Base-by-base conservation (phyloP, 2,329 filamentous ascomycete genomes). In the Penicillium occitanis region DNA sequence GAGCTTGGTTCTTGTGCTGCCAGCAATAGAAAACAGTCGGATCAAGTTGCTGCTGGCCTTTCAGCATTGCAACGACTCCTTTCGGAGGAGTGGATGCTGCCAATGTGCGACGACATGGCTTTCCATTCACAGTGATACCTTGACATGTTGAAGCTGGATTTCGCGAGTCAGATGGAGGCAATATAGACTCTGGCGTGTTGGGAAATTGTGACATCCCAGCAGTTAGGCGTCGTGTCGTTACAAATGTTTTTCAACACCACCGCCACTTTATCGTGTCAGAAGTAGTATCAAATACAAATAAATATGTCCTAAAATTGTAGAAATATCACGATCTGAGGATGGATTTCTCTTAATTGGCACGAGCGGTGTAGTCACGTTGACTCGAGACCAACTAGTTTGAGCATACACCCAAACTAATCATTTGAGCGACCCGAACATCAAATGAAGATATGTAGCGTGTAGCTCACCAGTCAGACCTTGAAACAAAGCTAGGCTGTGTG, bases 1-100 rank as follows among this genome's bases (percentile, higher is more conserved):
- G 75, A 2, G 92, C 92, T 78, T 99, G 95, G 66, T 95, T 92
- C 75, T 91, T 93, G 81, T 99, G 95, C 77, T 97, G 93, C 90
- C 91, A 97, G 82, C 94, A 98, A 80, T 93, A 97, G 60, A 89
- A 85, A 69, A 68, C 77, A 50, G 70, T 72, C 44, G 71, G 74
- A 66, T 73, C 75, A 42, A 50, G 67, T 59, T 77, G 58, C 17
- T 48, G 50, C 17, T 42, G 59, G 14, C 42, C 59, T 10, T 63
- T 66, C 35, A 63, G 19, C 42, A 30, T 61, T 30, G 51, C 59
- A 40, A 42, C 51, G 17, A 59, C 50, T 66, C 59, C 58, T 35
- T 61, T 42, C n/a, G 28, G 37, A 25, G 61, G 25, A 58, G 58
- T 79, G 68, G 75, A 81, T 10, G 86, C 79, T 22, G 85, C 82